These are phyloP conservation scores for Phaffia australis DNA, from an alignment of 768 basidiomycete species.

Conservation along the genomic window DNA sequence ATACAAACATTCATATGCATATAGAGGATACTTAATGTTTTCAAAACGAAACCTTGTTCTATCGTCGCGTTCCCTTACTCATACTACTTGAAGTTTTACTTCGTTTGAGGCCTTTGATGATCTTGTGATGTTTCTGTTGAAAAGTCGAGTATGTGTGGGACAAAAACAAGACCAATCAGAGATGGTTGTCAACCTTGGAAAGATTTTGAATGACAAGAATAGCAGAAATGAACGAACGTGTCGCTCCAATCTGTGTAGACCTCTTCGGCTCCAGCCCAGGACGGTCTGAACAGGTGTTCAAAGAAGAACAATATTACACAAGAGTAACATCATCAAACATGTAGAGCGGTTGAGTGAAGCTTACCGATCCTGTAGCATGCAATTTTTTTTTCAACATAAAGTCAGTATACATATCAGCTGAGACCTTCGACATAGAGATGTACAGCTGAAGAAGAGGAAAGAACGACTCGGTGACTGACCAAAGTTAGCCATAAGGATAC, in stretches of 20 bases:
- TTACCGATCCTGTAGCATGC: too few species aligned
- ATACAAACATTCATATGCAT: too few species aligned
- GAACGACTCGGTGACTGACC: neutral
- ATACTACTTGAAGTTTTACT: neutral
- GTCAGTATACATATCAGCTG: neutral
- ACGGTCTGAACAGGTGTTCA: too few species aligned
- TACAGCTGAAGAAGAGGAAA: neutral
- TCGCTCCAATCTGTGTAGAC: slow-evolving; percentile 6
- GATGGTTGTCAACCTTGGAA: neutral
- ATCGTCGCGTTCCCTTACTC: too few species aligned
- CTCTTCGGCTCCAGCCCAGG: too few species aligned
- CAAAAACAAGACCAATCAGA: neutral
- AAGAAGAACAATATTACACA: too few species aligned
- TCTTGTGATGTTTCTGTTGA: slow-evolving; percentile 14
- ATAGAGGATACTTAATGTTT: too few species aligned
- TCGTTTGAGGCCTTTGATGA: neutral
- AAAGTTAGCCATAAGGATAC: slow-evolving; percentile 12
- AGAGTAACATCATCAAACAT: too few species aligned
- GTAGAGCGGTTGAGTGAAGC: too few species aligned
- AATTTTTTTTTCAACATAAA: too few species aligned
- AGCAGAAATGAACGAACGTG: neutral
- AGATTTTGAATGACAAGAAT: too few species aligned
- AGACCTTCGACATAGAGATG: neutral
- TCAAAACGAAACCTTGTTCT: too few species aligned
- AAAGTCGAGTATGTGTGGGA: neutral